Conservation (phyloP, 2,329 filamentous ascomycete genomes). For the Fusarium guadeloupense region DNA sequence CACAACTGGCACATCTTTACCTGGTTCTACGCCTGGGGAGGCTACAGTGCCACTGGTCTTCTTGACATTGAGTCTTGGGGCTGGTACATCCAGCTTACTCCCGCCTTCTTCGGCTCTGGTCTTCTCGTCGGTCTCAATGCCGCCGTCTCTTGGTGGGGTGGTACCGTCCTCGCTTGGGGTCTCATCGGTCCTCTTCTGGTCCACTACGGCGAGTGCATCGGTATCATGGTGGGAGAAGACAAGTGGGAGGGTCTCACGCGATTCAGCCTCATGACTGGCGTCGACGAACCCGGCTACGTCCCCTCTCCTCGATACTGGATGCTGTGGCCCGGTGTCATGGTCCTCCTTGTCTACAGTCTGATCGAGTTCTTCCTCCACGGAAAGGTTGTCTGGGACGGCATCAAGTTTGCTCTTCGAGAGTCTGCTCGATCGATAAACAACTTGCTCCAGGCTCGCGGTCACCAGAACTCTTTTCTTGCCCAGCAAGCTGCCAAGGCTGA, state of each 20-base stretch:
- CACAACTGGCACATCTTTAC: constrained; percentile 67
- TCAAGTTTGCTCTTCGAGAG: constrained; percentile 48
- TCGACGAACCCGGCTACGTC: constrained; percentile 42
- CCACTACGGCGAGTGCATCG: constrained; percentile 62
- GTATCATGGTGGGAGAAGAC: constrained; percentile 47
- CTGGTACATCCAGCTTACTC: constrained; percentile 68
- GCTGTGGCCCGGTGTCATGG: constrained; percentile 56
- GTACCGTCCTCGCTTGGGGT: constrained; percentile 64
- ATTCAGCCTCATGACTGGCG: constrained; percentile 47
- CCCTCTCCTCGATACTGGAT: constrained; percentile 55
- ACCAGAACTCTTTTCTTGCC: constrained; percentile 47
- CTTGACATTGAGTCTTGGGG: constrained; percentile 66
- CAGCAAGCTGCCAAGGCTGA: constrained; percentile 50
- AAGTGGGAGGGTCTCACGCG: constrained; percentile 45
- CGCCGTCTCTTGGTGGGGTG: constrained; percentile 65
- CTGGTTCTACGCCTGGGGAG: constrained; percentile 64
- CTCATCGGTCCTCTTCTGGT: constrained; percentile 59
- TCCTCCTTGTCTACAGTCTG: constrained; percentile 54
- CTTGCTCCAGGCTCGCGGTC: constrained; percentile 45
- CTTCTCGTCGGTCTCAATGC: constrained; percentile 63
- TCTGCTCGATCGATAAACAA: constrained; percentile 45
- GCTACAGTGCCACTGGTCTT: constrained; percentile 60
- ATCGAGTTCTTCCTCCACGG: constrained; percentile 54
- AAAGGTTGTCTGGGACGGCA: constrained; percentile 49
- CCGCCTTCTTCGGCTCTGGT: constrained; percentile 68